These are phyloP conservation scores for Scedosporium minutisporum DNA, from an alignment of 2,329 filamentous ascomycete genomes.

Conservation along the genomic window DNA sequence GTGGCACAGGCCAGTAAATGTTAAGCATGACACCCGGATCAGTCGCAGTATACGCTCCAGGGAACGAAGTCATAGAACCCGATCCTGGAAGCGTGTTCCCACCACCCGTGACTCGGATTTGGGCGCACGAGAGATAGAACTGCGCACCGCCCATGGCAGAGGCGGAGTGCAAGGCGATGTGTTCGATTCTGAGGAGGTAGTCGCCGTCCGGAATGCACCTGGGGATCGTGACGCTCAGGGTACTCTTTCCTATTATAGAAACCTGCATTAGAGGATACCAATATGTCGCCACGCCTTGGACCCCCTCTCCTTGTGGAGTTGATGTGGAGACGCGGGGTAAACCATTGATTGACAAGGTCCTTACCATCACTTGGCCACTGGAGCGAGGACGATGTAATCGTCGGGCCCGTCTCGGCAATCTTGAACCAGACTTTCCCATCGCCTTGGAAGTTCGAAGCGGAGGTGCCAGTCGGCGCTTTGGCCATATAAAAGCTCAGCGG, in stretches of 20 bases:
- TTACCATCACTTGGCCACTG: constrained; percentile 8
- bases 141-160: constrained; percentile 30
- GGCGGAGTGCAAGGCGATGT: constrained; percentile 36
- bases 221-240: constrained; percentile 31
- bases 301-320: too few species aligned
- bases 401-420: constrained; percentile 18
- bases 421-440: constrained; percentile 26
- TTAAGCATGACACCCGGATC: constrained; percentile 30
- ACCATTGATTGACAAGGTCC: background rate
- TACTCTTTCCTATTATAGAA: constrained; percentile 14
- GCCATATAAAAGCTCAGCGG: constrained; percentile 27
- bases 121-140: constrained; percentile 31
- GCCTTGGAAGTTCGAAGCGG: constrained; percentile 21
- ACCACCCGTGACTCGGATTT: constrained; percentile 28
- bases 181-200: constrained; percentile 38
- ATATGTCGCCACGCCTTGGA: too few species aligned
- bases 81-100: constrained; percentile 26
- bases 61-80: constrained; percentile 21
- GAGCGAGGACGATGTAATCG: constrained; percentile 5
- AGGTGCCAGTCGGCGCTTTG: constrained; percentile 21
- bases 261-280: background rate
- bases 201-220: constrained; percentile 32
- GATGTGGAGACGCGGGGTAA: too few species aligned
- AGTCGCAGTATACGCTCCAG: constrained; percentile 25
- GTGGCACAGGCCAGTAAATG: constrained; percentile 30